A percentile compares a stretch with the other conserved stretches of the same genome.
phyloP scores from a whole-genome alignment of 2,329 filamentous ascomycete genomes.

The Metarhizium guizhouense region DNA sequence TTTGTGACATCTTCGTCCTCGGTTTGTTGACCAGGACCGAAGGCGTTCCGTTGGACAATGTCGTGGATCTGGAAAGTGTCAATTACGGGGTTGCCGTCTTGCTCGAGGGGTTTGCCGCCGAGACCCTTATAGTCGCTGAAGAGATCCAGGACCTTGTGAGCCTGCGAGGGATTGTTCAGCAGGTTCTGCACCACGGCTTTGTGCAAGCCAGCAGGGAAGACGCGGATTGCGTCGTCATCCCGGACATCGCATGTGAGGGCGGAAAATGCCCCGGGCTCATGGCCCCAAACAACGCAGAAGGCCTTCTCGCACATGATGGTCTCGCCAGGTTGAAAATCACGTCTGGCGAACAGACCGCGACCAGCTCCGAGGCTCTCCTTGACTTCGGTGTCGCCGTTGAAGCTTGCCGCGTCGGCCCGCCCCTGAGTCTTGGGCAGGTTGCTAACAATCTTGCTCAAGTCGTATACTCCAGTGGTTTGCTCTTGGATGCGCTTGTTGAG shows the following conservation, averaged over 20 bases:
- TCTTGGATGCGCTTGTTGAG: slow-evolving; percentile 16
- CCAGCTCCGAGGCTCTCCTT: slow-evolving; percentile 15
- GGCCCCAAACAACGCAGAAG: slow-evolving; percentile 20
- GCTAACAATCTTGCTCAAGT: slow-evolving; percentile 14
- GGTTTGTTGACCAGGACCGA: slow-evolving; percentile 20
- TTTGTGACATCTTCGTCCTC: slow-evolving; percentile 19
- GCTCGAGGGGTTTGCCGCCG: slow-evolving; percentile 13
- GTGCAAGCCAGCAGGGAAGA: slow-evolving; percentile 22
- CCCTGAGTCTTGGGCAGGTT: slow-evolving; percentile 18
- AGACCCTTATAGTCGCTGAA: slow-evolving; percentile 19
- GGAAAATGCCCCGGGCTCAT: slow-evolving; percentile 20
- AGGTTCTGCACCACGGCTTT: slow-evolving; percentile 17
- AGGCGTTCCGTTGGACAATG: slow-evolving; percentile 23
- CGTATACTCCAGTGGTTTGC: slow-evolving; percentile 11
- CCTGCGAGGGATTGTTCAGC: slow-evolving; percentile 17
- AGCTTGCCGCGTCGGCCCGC: slow-evolving; percentile 20
- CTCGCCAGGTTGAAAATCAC: slow-evolving; percentile 21
- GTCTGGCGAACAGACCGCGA: slow-evolving; percentile 27
- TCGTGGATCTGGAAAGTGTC: slow-evolving; percentile 24
- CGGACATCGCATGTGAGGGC: slow-evolving; percentile 22
- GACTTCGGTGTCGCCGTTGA: slow-evolving; percentile 16
- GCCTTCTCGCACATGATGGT: slow-evolving; percentile 25
- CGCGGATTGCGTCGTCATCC: slow-evolving; percentile 18
- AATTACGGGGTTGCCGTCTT: slow-evolving; percentile 14
- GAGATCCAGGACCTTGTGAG: slow-evolving; percentile 13